phyloP scores from a whole-genome alignment of 169 alveolate genomes.

The Plasmodium adleri region DNA sequence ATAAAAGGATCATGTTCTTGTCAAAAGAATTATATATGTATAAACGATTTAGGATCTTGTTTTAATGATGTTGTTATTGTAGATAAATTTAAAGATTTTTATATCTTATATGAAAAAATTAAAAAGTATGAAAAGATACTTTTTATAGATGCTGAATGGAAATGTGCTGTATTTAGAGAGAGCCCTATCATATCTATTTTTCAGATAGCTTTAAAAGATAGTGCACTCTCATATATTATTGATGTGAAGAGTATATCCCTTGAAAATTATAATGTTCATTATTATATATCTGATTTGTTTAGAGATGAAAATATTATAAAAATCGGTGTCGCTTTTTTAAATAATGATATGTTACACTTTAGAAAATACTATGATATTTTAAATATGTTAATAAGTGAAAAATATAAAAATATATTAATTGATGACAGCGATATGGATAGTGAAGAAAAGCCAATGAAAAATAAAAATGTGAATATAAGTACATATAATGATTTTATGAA shows the following conservation, averaged over 20 bases:
- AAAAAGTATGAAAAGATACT: conserved; percentile 46
- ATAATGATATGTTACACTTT: conserved; percentile 57
- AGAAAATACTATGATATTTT: conserved; percentile 50
- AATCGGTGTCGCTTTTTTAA: conserved; percentile 70
- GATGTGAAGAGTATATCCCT: conserved; percentile 45
- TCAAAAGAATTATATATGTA: conserved; percentile 40
- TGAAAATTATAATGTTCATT: conserved; percentile 60
- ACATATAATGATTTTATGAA: too few relatives aligned
- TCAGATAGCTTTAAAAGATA: conserved; percentile 55
- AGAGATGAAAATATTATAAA: conserved; percentile 58
- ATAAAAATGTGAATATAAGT: not conserved
- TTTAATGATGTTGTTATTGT: conserved; percentile 26
- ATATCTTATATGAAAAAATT: conserved; percentile 28
- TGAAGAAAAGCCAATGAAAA: not conserved
- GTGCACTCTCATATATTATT: conserved; percentile 18
- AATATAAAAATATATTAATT: conserved; percentile 31
- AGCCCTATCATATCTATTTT: conserved; percentile 48
- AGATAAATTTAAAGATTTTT: conserved; percentile 38
- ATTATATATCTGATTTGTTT: conserved; percentile 51
- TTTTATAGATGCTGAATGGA: conserved; percentile 72
- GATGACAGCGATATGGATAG: not conserved
- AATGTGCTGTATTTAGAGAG: conserved; percentile 52
- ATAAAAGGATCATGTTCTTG: conserved; percentile 48
- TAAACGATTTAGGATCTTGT: conserved; percentile 53
- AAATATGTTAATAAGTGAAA: conserved; percentile 24